Base-by-base conservation (phyloP, 2,329 filamentous ascomycete genomes). In the Dactylellina sp. region DNA sequence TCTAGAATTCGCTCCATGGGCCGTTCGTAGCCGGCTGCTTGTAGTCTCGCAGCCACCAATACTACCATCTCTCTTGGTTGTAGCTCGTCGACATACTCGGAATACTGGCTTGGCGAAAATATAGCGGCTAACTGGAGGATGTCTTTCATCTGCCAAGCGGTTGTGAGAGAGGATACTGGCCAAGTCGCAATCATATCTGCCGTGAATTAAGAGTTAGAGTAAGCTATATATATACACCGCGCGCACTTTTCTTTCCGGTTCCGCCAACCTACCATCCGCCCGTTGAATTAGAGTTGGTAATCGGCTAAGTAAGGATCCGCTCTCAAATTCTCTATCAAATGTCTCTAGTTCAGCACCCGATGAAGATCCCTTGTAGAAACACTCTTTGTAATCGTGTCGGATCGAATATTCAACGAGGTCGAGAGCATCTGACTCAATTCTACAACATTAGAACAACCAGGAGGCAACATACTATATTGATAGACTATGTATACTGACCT, bases 181-280 rank as follows among this genome's bases (percentile, higher is more conserved):
- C 70, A 74, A 9, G 39, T 62, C n/a, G 55, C 55, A n/a, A 74
- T 74, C 70, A 74, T 74, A 37, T 74, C 70, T 74, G 56, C 20
- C n/a, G 22, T 16, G 11, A n/a, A 37, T 28, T 22, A 22, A 20
- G 9, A 7, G n/a, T 7, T 20, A 55, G 28, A 16, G 32, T 35
- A 6, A 6, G 32, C 12, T 35, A 12, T 35, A 6, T 35, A 35
- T 35, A 6, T 35, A 6, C 32, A 35, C n/a, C n/a, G n/a, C 6
- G 32, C 12, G 12, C 6, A 35, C 6, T 35, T 35, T 12, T 35
- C 32, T 6, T 35, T 35, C 6, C 6, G 6, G 32, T 6, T 12
- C 6, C 32, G 12, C 12, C 24, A 16, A 66, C 70, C 3, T 66
- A 74, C 70, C 70, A 66, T 74, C 70, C n/a, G 61, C 70, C 56